A percentile compares a stretch with the other conserved stretches of the same genome.
phyloP scores from a whole-genome alignment of 129 eudicot genomes.

The Kitagawia praeruptora region DNA sequence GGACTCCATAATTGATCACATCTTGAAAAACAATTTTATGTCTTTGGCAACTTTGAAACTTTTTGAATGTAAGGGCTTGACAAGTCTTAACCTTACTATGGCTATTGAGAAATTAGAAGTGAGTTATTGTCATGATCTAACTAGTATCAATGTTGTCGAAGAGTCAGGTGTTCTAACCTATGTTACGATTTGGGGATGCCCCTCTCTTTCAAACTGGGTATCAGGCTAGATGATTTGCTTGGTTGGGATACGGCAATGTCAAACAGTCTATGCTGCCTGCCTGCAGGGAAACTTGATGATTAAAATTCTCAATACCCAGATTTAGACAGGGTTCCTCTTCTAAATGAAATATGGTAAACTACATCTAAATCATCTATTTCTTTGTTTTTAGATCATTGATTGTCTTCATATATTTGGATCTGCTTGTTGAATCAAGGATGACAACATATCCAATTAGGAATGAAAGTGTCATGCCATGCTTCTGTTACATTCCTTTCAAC shows the following conservation, averaged over 20 bases:
- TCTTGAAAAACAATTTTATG: no score
- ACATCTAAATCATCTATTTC: not conserved
- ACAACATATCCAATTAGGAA: not conserved
- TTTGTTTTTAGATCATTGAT: no score
- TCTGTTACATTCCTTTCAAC: not conserved
- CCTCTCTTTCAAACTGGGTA: not conserved
- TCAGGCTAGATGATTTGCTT: not conserved
- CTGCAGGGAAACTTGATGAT: not conserved
- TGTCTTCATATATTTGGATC: no score
- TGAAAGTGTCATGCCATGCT: not conserved
- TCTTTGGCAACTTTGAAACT: no score
- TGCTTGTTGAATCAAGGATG: not conserved
- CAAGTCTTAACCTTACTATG: not conserved
- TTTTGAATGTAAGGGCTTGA: not conserved
- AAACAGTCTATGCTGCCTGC: not conserved
- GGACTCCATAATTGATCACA: not conserved
- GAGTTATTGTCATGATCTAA: not conserved
- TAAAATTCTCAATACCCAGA: not conserved
- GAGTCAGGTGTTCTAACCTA: not conserved
- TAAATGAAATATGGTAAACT: not conserved
- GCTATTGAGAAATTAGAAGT: not conserved
- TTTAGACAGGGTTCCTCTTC: not conserved
- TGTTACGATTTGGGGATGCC: not conserved
- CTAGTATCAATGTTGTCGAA: not conserved
- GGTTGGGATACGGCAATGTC: not conserved